Percentiles rank a stretch among this genome's conserved stretches.
Evolutionary conservation across 768 basidiomycete species (phyloP).

Genomic region (Dioszegia crocea): DNA sequence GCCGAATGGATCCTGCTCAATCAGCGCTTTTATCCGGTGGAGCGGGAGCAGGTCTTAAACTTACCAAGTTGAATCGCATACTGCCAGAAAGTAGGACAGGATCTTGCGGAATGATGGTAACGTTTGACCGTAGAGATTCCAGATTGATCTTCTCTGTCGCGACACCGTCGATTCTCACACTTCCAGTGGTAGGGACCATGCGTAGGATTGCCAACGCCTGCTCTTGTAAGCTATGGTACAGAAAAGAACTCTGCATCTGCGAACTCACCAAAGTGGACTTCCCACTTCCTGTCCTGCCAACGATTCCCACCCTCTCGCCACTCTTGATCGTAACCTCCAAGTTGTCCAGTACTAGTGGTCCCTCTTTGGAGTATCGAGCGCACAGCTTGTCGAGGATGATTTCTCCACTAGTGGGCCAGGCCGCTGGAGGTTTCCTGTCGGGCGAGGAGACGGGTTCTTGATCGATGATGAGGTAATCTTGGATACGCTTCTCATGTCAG

Average conservation of each 20-base stretch:
- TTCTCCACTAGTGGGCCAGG: constrained; percentile 62
- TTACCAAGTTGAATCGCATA: constrained; percentile 56
- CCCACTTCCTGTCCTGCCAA: constrained; percentile 62
- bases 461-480: constrained; percentile 59
- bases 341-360: constrained; percentile 62
- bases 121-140: constrained; percentile 57
- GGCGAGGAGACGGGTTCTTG: constrained; percentile 55
- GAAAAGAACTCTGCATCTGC: constrained; percentile 18
- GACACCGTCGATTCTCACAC: constrained; percentile 58
- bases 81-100: constrained; percentile 57
- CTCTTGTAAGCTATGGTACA: neutral
- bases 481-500: constrained; percentile 54
- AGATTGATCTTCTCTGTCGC: constrained; percentile 57
- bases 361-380: constrained; percentile 59
- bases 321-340: constrained; percentile 59
- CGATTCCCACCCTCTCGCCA: constrained; percentile 62
- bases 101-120: constrained; percentile 65
- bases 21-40: neutral
- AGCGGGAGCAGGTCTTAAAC: neutral
- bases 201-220: constrained; percentile 58
- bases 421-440: constrained; percentile 58
- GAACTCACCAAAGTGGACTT: constrained; percentile 44
- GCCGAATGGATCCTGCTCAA: constrained; percentile 56
- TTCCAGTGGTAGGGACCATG: constrained; percentile 60
- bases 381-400: constrained; percentile 57